phyloP scores from a whole-genome alignment of 2,329 filamentous ascomycete genomes.

The Proliferodiscus dingleyae region DNA sequence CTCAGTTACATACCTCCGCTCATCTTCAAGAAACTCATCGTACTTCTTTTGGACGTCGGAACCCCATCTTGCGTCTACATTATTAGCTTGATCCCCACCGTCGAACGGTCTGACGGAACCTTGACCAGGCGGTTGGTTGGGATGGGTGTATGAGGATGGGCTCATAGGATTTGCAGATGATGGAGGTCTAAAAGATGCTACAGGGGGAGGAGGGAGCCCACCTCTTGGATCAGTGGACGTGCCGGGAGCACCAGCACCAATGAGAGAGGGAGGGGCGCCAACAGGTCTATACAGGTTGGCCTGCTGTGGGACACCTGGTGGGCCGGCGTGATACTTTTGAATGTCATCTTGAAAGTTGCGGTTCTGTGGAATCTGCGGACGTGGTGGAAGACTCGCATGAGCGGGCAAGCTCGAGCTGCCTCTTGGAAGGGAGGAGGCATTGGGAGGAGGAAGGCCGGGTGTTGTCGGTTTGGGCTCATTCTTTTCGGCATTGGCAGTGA shows the following conservation, averaged over 20 bases:
- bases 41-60: conserved; percentile 60
- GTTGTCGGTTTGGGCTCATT: conserved; percentile 21
- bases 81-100: conserved; percentile 26
- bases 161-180: conserved; percentile 20
- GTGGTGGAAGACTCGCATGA: conserved; percentile 33
- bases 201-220: conserved; percentile 31
- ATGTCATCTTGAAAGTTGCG: conserved; percentile 27
- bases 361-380: conserved; percentile 30
- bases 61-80: conserved; percentile 31
- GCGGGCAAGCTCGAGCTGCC: conserved; percentile 24
- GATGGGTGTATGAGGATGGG: conserved; percentile 20
- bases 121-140: conserved; percentile 18
- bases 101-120: conserved; percentile 16
- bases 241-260: conserved; percentile 31
- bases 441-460: conserved; percentile 20
- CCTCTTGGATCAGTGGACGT: conserved; percentile 31
- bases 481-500: conserved; percentile 34
- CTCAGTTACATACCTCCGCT: conserved; percentile 70
- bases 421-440: conserved; percentile 17
- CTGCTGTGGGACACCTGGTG: conserved; percentile 22
- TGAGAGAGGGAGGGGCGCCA: conserved; percentile 25
- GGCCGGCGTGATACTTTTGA: conserved; percentile 29
- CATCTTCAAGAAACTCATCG: conserved; percentile 67
- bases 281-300: conserved; percentile 29
- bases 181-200: conserved; percentile 26